A percentile compares a stretch with the other conserved stretches of the same genome.
These are phyloP conservation scores for Paramecium bursaria DNA, from an alignment of 73 alveolate species.

Conservation along the genomic window DNA sequence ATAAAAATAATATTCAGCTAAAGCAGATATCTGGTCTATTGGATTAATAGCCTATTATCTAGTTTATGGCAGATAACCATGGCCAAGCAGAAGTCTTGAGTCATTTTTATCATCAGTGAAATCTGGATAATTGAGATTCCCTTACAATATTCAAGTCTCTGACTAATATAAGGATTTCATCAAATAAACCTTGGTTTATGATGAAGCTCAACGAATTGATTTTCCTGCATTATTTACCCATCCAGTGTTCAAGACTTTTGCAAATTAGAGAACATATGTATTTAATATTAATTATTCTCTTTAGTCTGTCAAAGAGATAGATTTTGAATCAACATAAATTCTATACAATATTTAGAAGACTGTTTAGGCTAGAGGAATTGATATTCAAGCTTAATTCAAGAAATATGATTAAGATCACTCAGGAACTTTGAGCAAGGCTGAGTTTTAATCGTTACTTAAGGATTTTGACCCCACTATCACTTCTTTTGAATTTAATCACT, in stretches of 20 bases:
- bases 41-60: constrained; percentile 61
- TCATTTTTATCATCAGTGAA: neutral
- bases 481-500: neutral
- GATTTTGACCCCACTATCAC: constrained; percentile 6
- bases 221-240: constrained; percentile 39
- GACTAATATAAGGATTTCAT: constrained; percentile 58
- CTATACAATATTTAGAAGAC: constrained; percentile 6
- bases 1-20: constrained; percentile 9
- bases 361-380: neutral
- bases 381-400: neutral
- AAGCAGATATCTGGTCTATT: constrained; percentile 66
- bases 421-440: constrained; percentile 1
- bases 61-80: constrained; percentile 67
- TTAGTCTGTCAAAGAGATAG: neutral
- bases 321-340: neutral
- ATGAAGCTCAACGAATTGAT: constrained; percentile 36
- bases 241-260: too few species aligned
- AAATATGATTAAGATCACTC: neutral
- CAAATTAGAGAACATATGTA: too few species aligned
- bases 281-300: neutral
- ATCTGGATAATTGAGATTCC: neutral
- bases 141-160: constrained; percentile 10
- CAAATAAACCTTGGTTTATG: constrained; percentile 4
- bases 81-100: constrained; percentile 48
- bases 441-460: neutral